These are phyloP conservation scores for Pinus tabuliformis DNA, from an alignment of 75 land plant species.

Conservation along the genomic window DNA sequence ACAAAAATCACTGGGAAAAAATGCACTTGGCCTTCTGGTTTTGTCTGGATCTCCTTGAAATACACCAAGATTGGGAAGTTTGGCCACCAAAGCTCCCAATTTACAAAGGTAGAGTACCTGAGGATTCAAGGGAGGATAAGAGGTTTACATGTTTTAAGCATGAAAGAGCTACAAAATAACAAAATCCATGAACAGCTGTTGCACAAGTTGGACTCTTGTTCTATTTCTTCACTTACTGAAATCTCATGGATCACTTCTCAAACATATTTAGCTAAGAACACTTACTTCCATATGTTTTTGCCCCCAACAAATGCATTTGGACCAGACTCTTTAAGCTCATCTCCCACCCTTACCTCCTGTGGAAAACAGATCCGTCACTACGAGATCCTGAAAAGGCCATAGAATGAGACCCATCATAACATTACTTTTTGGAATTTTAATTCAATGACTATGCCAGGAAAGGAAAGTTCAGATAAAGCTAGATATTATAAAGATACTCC, in stretches of 20 bases:
- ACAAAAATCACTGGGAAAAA: slow-evolving; percentile 97
- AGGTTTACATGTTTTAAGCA: not conserved
- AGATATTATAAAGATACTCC: not conserved
- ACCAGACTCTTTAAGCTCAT: slow-evolving; percentile 74
- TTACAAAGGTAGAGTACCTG: slow-evolving; percentile 88
- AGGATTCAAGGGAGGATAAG: not conserved
- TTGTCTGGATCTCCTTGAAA: slow-evolving; percentile 95
- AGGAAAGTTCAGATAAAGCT: not conserved
- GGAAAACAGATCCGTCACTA: slow-evolving; percentile 11
- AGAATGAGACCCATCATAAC: not conserved
- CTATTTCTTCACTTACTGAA: not conserved
- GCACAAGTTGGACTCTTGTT: not conserved
- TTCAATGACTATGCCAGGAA: not conserved
- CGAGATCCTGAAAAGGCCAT: slow-evolving; percentile 6
- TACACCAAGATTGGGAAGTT: slow-evolving; percentile 93
- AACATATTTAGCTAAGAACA: not conserved
- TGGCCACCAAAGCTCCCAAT: slow-evolving; percentile 99
- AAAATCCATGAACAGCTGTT: not conserved
- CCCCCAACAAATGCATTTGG: slow-evolving; percentile 97
- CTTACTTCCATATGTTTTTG: slow-evolving; percentile 93
- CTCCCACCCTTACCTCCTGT: slow-evolving; percentile 89
- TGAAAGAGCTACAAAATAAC: not conserved
- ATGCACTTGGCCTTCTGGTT: slow-evolving; percentile 94
- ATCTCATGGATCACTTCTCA: not conserved
- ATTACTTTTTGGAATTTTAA: not conserved